Evolutionary conservation across 139 green algal species (phyloP).

Genomic region (Microglena sp.): DNA sequence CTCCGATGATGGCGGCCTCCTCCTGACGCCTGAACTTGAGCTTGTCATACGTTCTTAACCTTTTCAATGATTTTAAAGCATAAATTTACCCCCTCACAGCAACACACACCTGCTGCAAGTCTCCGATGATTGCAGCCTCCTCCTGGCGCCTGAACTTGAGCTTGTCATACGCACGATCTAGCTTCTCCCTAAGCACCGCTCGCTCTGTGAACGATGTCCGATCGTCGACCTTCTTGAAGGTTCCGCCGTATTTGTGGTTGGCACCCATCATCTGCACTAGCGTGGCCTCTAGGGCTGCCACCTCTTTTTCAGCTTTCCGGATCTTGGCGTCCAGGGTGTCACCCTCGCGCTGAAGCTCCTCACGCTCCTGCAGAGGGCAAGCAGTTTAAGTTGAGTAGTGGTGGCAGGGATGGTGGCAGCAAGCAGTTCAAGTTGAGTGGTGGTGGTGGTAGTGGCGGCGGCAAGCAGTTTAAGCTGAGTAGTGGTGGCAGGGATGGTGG

Average conservation of each 20-base stretch:
- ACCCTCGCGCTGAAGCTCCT: conserved; percentile 64
- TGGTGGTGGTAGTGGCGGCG: too few relatives aligned
- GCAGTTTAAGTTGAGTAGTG: conserved; percentile 35
- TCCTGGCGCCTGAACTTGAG: conserved; percentile 42
- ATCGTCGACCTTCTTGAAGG: conserved; percentile 34
- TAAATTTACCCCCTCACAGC: too few relatives aligned
- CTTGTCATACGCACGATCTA: conserved; percentile 55
- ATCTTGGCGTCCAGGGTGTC: conserved; percentile 57
- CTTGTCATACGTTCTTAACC: conserved; percentile 63
- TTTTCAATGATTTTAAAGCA: too few relatives aligned
- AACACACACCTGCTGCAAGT: conserved; percentile 35
- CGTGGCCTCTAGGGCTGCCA: conserved; percentile 54
- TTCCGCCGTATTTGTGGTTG: conserved; percentile 43
- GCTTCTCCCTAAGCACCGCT: conserved; percentile 28
- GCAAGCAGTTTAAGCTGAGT: too few relatives aligned
- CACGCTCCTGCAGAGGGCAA: conserved; percentile 68
- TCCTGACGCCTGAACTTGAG: conserved; percentile 41
- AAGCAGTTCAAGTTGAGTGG: too few relatives aligned
- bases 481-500: too few relatives aligned
- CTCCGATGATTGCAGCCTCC: conserved; percentile 19
- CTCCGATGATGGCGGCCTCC: conserved; percentile 18
- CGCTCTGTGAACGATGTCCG: conserved; percentile 25
- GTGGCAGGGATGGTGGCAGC: too few relatives aligned
- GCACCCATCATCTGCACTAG: conserved; percentile 47
- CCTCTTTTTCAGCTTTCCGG: conserved; percentile 41